Evolutionary conservation across 345 rosid genomes (phyloP), one percentile per base, ranked within the genome.

Genomic region (Stellera chamaejasme): DNA sequence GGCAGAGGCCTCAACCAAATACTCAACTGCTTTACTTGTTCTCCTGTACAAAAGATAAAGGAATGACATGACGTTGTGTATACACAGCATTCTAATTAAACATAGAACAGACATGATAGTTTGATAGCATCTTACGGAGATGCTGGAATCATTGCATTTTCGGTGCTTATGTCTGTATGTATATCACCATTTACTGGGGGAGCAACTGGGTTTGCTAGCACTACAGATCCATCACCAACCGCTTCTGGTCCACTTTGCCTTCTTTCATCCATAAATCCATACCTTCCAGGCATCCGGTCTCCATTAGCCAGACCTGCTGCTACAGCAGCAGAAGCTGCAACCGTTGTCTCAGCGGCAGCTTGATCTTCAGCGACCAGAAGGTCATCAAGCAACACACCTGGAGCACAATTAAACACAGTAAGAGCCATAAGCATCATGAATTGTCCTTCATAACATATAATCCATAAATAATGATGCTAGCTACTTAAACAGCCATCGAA

Each of bases 361-460:
- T 83, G 82, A 75, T 93, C 99, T 74, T 93, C 99, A 65, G 96
- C 90, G 59, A 90, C 95, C 72, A 93, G 87, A 55, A 93, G 78
- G 72, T 93, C 99, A 85, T 89, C 99, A 63, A 89, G 96, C 79
- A 93, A 70, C 68, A 87, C 97, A 55, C 99, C 99, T 90, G 55
- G 19, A 75, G 63, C 56, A 78, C 15, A 62, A 68, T 66, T 41
- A 63, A 59, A 45, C 26, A 2, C 46, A 32, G 0, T 32, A 32
- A 32, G 39, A 32, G 8, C 8, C 8, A 32, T 32, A 4, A 32
- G 8, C 39, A 32, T 32, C 39, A 32, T 2, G 0, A 5, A 32
- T 32, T 32, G 39, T 0, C 39, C 39, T 32, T 32, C 6, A 19
- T 19, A 19, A 19, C 23, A 19, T 19, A 19, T 19, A 19, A 19